Evolutionary conservation across 1,284 basidiomycete genomes (phyloP), one percentile per base, ranked within the genome.

Genomic region (Leccinum huronense): DNA sequence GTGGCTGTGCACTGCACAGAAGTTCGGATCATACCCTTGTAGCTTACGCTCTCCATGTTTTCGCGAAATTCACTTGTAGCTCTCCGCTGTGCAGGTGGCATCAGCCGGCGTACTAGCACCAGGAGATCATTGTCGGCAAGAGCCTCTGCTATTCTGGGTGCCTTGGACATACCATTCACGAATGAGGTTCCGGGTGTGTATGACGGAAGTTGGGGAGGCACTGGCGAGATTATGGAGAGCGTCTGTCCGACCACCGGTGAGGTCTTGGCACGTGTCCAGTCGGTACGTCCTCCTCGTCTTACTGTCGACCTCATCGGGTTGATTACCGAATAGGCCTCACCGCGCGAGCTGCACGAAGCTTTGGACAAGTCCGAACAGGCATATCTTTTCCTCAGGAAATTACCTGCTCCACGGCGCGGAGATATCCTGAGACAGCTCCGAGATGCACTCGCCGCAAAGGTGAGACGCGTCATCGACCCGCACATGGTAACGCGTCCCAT

Each of bases 341-440:
- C 85, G 3, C 75, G 83, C 59, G 93, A 96, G 71, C 80, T 93
- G 9, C 82, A 87, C 58, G 77, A 80, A 13, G 83, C 87, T 2
- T 73, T 96, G 62, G 80, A 80, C 59, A 87, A 84, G 67, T 81
- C 89, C 9, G 81, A 87, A 45, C 86, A 91, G 60, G 95, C 95
- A 5, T 90, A 89, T 71, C 77, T 79, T 30, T 72, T 79, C 57
- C 89, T 97, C 74, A 83, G 94, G 75, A 83, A 81, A 66, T 81
- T 96, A 54, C 94, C 96, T 62, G 94, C 93, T 8, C 95, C 96
- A 1, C 86, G 86, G 60, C 82, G 96, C 60, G 96, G 96, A 14
- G 93, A 97, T 67, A 84, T 98, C 36, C 76, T 98, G 64, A 83
- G 95, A 68, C 93, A 97, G 77, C 91, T 98, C 68, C 83, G 95